Evolutionary conservation across 495 filamentous ascomycete species (phyloP).

Genomic region (Pseudomonodictys pantanalensis): DNA sequence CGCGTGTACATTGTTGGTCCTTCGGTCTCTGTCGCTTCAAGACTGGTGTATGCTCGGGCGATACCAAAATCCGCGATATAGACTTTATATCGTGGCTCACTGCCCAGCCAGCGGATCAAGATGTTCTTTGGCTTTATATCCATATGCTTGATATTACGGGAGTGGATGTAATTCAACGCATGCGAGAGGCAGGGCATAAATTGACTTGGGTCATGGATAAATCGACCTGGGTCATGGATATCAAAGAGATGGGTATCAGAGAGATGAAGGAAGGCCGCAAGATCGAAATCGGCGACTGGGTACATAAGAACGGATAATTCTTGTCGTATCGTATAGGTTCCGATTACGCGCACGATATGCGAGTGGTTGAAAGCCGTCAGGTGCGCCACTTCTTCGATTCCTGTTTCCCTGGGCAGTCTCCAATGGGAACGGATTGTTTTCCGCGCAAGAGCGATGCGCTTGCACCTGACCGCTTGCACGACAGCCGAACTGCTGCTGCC

Average conservation of each 20-base stretch:
- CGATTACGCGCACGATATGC: conserved; percentile 30
- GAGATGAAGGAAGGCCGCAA: conserved; percentile 10
- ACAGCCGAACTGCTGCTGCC: conserved; percentile 8
- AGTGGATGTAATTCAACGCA: conserved; percentile 21
- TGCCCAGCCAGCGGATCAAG: not conserved
- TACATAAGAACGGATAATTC: conserved; percentile 29
- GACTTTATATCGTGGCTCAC: not conserved
- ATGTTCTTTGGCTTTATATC: conserved; percentile 35
- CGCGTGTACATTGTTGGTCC: conserved; percentile 14
- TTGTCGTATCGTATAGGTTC: conserved; percentile 17
- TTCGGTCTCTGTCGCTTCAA: conserved; percentile 30
- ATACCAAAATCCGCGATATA: conserved; percentile 24
- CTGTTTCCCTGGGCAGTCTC: conserved; percentile 8
- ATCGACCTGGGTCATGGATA: not conserved
- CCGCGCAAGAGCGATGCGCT: conserved; percentile 22
- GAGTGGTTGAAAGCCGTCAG: conserved; percentile 15
- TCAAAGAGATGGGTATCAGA: not conserved
- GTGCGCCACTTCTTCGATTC: conserved; percentile 28
- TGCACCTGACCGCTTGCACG: conserved; percentile 29
- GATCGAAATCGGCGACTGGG: conserved; percentile 24
- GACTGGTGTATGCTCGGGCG: not conserved
- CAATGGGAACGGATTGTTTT: conserved; percentile 24
- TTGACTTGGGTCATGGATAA: not conserved
- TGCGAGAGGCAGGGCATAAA: conserved; percentile 23
- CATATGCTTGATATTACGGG: conserved; percentile 25